A percentile compares a stretch with the other conserved stretches of the same genome.
Conservation (phyloP, 192 early-diverging fungal species). For the Entomortierella lignicola region DNA sequence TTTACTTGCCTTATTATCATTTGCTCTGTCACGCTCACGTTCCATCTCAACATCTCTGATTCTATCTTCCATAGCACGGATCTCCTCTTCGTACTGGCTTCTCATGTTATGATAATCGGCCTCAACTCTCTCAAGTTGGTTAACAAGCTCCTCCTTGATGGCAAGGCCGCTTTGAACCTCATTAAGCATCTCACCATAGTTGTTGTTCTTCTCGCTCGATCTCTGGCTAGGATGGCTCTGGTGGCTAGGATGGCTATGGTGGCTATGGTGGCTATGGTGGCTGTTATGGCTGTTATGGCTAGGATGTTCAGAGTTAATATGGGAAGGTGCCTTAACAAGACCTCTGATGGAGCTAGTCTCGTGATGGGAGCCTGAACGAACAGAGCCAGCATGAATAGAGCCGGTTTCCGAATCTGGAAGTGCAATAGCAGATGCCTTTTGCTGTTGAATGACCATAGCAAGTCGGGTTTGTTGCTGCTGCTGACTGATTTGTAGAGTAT, state of each 20-base stretch:
- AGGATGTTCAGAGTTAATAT: neutral
- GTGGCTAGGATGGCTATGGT: no score
- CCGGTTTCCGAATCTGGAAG: constrained; percentile 43
- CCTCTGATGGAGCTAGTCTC: neutral
- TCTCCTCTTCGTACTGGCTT: constrained; percentile 76
- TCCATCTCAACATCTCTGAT: constrained; percentile 75
- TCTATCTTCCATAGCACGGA: constrained; percentile 68
- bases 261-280: no score
- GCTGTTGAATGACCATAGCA: constrained; percentile 30
- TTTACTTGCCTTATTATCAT: constrained; percentile 57
- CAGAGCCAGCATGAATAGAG: constrained; percentile 19
- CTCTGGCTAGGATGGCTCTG: neutral
- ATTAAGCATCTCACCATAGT: constrained; percentile 57
- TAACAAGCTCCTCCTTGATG: constrained; percentile 70
- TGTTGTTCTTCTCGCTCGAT: constrained; percentile 27
- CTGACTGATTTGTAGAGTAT: constrained; percentile 28
- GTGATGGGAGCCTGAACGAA: neutral
- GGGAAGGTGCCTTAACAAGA: neutral
- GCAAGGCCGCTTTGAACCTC: constrained; percentile 70
- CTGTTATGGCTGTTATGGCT: no score
- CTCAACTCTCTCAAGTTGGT: constrained; percentile 66
- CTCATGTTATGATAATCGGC: constrained; percentile 69
- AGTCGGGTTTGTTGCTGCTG: constrained; percentile 35
- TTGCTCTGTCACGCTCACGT: constrained; percentile 55
- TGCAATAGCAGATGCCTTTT: constrained; percentile 40